Evolutionary conservation across 148 eudicot genomes (phyloP).

Genomic region (Rhododendron vialii): DNA sequence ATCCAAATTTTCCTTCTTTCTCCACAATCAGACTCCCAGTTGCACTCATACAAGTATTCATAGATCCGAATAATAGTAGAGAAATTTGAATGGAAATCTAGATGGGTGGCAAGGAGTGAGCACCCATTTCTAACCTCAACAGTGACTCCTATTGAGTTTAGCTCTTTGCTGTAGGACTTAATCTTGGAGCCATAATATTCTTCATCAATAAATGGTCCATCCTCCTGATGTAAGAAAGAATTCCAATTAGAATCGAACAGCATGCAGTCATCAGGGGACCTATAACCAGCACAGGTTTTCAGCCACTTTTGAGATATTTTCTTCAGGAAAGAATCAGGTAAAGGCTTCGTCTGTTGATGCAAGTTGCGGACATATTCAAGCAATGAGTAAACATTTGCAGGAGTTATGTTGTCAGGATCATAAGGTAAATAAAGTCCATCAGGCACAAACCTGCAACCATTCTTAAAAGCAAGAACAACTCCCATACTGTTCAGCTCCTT

Average conservation of each 20-base stretch:
- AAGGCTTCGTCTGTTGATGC: neutral
- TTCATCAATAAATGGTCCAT: conserved; percentile 68
- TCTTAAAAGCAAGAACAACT: conserved; percentile 37
- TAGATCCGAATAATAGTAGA: conserved; percentile 38
- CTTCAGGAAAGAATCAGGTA: conserved; percentile 27
- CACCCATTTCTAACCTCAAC: conserved; percentile 19
- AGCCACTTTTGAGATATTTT: conserved; percentile 35
- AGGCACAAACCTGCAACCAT: conserved; percentile 36
- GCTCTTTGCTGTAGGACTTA: conserved; percentile 35
- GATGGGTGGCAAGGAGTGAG: conserved; percentile 39
- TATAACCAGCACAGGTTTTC: conserved; percentile 48
- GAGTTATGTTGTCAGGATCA: conserved; percentile 29
- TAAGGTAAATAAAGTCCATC: conserved; percentile 35
- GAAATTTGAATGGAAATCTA: conserved; percentile 27
- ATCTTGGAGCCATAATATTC: conserved; percentile 41
- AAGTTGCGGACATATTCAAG: conserved; percentile 33
- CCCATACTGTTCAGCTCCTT: conserved; percentile 43
- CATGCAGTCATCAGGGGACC: conserved; percentile 44
- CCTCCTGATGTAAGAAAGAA: conserved; percentile 27
- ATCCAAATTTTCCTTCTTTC: conserved; percentile 34
- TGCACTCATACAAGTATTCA: conserved; percentile 20
- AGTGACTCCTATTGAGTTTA: conserved; percentile 41
- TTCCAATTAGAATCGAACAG: conserved; percentile 24
- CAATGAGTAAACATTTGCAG: conserved; percentile 37
- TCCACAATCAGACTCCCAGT: conserved; percentile 32